Conservation (phyloP, 2,329 filamentous ascomycete genomes). For the Diatrype stigma region DNA sequence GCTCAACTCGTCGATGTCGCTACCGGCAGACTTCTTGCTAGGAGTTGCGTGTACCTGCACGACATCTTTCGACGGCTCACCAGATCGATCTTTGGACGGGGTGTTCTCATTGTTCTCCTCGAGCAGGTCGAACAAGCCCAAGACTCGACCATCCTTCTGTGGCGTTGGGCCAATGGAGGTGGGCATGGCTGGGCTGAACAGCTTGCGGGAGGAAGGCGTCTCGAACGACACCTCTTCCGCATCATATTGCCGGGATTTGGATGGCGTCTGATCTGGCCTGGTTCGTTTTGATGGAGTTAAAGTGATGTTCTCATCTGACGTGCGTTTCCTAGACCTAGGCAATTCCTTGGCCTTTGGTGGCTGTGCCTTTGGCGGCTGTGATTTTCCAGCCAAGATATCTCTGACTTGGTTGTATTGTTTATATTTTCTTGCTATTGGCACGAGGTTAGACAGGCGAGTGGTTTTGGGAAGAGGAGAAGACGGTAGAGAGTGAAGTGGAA, state of each 20-base stretch:
- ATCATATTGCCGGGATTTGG: constrained; percentile 29
- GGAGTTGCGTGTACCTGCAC: constrained; percentile 38
- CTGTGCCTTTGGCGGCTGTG: constrained; percentile 31
- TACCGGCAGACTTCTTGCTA: constrained; percentile 34
- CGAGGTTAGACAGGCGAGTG: constrained; percentile 1
- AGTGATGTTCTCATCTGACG: constrained; percentile 28
- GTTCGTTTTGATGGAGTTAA: constrained; percentile 50
- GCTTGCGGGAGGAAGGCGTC: constrained; percentile 54
- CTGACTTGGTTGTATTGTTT: constrained; percentile 69
- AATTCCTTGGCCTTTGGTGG: constrained; percentile 35
- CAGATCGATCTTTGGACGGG: constrained; percentile 40
- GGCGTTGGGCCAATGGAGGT: constrained; percentile 72
- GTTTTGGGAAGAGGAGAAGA: not conserved
- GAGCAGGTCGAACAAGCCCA: constrained; percentile 73
- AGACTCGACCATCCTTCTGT: constrained; percentile 70
- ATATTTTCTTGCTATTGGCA: constrained; percentile 61
- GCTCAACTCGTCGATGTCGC: constrained; percentile 24
- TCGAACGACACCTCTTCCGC: constrained; percentile 37
- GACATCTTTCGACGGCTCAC: constrained; percentile 34
- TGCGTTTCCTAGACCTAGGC: constrained; percentile 37
- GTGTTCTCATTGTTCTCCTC: constrained; percentile 45
- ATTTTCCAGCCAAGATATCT: constrained; percentile 53
- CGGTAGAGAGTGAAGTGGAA: too few relatives aligned
- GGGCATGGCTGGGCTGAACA: constrained; percentile 56
- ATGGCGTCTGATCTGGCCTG: constrained; percentile 44